Evolutionary conservation across 1,284 basidiomycete species (phyloP), one percentile per base, ranked within the genome.

Genomic region (Tylopilus orsonianus): DNA sequence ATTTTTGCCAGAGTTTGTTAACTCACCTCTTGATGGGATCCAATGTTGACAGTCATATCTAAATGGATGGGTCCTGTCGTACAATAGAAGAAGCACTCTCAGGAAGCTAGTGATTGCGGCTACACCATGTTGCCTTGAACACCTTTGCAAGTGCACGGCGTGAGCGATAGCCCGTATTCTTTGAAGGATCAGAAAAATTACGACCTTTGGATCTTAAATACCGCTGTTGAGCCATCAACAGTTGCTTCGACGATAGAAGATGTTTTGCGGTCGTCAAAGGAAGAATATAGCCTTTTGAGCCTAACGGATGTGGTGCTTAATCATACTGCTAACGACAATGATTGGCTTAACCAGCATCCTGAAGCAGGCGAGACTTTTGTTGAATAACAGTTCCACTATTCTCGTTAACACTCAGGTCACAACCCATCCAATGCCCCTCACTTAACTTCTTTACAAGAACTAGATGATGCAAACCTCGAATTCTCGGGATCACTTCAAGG

Each of bases 91-190:
- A 75, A 78, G 7, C 81, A 91, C 63, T 88, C 95, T 56, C 76
- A 80, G 43, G 91, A 94, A 68, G 88, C 91, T 5, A 81, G 83
- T 50, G 78, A 90, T 51, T 76, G 94, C 43, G 94, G 95, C 0
- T 97, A 97, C 75, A 97, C 94, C 56, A 93, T 95, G 90, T 73
- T 97, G 37, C 95, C 97, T 65, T 97, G 90, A 75, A 91, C 94
- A 1, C 94, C 94, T 1, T 74, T 97, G 13, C 94, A 97, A 66
- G 86, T 91, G 62, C 77, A 93, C 27, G 94, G 94, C 23, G 79
- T 83, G 57, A 93, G 89, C 55, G 80, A 88, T 52, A 93, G 90
- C 58, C 94, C 94, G 0, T 97, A 97, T 68, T 94, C 91, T 20
- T 92, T 97, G 59, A 80, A 81, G 47, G 83, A 95, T 62, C 95